Conservation (phyloP, 495 filamentous ascomycete genomes). For the Zalerion maritima region DNA sequence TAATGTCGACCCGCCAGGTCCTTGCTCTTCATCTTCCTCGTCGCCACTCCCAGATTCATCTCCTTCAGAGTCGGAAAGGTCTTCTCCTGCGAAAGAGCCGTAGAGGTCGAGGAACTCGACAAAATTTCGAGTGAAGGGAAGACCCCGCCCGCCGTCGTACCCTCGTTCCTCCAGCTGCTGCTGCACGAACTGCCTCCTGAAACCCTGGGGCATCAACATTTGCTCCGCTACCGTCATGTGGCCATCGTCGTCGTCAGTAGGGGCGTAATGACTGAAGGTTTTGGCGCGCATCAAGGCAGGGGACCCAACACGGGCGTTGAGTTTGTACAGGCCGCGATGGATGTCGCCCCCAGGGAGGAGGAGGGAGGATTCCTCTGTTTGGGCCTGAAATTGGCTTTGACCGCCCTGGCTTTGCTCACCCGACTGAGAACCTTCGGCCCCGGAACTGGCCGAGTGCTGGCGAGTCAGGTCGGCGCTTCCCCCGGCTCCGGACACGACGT, state of each 20-base stretch:
- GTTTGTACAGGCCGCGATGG: slow-evolving; percentile 53
- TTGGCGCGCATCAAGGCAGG: slow-evolving; percentile 40
- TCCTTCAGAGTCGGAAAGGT: slow-evolving; percentile 49
- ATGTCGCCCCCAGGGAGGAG: slow-evolving; percentile 53
- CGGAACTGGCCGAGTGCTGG: no score
- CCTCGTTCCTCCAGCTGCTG: slow-evolving; percentile 29
- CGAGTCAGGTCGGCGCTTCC: no score
- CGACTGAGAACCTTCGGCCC: no score
- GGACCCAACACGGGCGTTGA: slow-evolving; percentile 38
- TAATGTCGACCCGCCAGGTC: no score
- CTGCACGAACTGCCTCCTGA: slow-evolving; percentile 43
- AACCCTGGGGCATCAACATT: slow-evolving; percentile 43
- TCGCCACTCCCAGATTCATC: slow-evolving; percentile 36
- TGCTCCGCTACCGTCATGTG: slow-evolving; percentile 33
- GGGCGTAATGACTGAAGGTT: slow-evolving; percentile 38
- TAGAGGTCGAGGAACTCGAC: slow-evolving; percentile 56
- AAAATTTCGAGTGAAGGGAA: slow-evolving; percentile 47
- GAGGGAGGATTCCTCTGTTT: slow-evolving; percentile 42
- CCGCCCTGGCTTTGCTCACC: no score
- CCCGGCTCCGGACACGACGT: no score
- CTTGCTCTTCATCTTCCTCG: slow-evolving; percentile 26
- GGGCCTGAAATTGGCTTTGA: no score
- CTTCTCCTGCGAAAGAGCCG: slow-evolving; percentile 57
- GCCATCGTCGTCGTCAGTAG: slow-evolving; percentile 11
- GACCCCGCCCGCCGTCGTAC: no score